A percentile compares a stretch with the other conserved stretches of the same genome.
phyloP scores from a whole-genome alignment of 1,139 yeast species.

The Debaryomyces sp. region DNA sequence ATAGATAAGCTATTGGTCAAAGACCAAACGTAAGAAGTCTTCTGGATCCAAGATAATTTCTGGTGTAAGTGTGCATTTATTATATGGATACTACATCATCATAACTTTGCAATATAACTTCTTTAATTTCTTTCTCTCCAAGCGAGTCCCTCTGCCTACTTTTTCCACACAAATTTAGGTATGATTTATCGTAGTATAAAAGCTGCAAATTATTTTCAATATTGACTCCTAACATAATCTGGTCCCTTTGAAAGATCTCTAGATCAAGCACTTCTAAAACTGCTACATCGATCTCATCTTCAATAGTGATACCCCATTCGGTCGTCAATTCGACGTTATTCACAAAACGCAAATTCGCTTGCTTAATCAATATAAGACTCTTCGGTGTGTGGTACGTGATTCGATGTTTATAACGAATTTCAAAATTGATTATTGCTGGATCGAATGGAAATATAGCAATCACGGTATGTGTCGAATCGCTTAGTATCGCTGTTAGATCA shows the following conservation, averaged over 20 bases:
- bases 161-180: slow-evolving; percentile 13
- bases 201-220: slow-evolving; percentile 22
- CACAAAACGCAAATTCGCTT: slow-evolving; percentile 30
- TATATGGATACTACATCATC: slow-evolving; percentile 12
- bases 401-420: slow-evolving; percentile 30
- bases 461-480: slow-evolving; percentile 35
- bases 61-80: neutral
- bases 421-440: slow-evolving; percentile 33
- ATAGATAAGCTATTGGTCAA: neutral
- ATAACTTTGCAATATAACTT: slow-evolving; percentile 8
- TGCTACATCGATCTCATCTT: slow-evolving; percentile 18
- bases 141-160: neutral
- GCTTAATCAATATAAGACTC: slow-evolving; percentile 25
- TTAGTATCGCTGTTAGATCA: slow-evolving; percentile 31
- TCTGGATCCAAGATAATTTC: neutral
- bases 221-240: slow-evolving; percentile 20
- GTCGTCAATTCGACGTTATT: slow-evolving; percentile 14
- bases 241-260: slow-evolving; percentile 34
- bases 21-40: neutral
- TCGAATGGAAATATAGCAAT: slow-evolving; percentile 32
- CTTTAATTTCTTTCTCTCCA: neutral
- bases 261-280: slow-evolving; percentile 30
- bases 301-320: slow-evolving; percentile 15
- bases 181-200: slow-evolving; percentile 25
- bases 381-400: slow-evolving; percentile 34